Percentiles rank a stretch among this genome's conserved stretches.
phyloP scores from a whole-genome alignment of 139 green algal species.

The Trebouxia sp. region DNA sequence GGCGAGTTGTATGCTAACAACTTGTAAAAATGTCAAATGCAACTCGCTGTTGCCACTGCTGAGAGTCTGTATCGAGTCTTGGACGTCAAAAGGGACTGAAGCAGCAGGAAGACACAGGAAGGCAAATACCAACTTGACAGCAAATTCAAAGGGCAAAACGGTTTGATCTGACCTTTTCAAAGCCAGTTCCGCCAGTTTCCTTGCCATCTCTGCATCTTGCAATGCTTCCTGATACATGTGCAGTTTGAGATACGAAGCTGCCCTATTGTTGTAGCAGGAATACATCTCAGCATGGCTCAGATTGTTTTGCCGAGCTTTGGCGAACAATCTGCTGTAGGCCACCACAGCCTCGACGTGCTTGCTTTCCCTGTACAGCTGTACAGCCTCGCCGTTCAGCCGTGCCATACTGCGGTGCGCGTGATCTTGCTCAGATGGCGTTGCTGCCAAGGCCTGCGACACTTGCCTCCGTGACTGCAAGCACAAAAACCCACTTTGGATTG shows the following conservation, averaged over 20 bases:
- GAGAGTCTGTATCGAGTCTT: no score
- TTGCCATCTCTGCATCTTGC: conserved; percentile 38
- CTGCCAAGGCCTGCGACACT: not conserved
- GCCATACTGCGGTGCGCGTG: not conserved
- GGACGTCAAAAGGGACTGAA: no score
- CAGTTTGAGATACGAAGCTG: conserved; percentile 60
- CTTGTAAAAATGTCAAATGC: no score
- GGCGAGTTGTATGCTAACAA: no score
- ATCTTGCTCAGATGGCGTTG: not conserved
- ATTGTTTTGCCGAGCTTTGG: conserved; percentile 40
- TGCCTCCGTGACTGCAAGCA: not conserved
- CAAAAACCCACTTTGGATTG: no score
- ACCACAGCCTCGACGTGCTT: conserved; percentile 40
- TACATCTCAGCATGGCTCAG: conserved; percentile 65
- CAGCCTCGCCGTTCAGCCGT: conserved; percentile 33
- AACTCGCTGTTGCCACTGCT: no score
- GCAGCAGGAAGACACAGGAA: no score
- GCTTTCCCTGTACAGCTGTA: conserved; percentile 28
- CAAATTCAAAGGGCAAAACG: no score
- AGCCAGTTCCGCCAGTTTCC: conserved; percentile 40
- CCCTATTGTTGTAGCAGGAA: conserved; percentile 60
- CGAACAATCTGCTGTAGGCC: conserved; percentile 57
- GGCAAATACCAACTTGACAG: no score
- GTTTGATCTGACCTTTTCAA: conserved; percentile 52
- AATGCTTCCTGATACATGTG: conserved; percentile 43